These are phyloP conservation scores for Microbotryomycetes sp. DNA, from an alignment of 1,284 basidiomycete genomes.

Conservation along the genomic window DNA sequence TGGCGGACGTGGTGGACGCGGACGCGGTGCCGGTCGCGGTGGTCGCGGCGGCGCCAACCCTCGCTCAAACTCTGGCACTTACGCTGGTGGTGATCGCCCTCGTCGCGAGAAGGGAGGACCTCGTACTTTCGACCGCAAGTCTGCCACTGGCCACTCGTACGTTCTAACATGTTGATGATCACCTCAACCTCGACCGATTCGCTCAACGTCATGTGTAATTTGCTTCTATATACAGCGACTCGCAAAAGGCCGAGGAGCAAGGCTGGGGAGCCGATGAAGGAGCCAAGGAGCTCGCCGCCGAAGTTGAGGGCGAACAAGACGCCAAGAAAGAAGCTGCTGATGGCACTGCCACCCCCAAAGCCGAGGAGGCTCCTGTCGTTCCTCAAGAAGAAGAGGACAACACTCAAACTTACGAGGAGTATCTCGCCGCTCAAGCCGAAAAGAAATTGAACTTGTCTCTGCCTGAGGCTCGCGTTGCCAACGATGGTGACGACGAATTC, in stretches of 20 bases:
- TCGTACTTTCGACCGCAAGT: constrained; percentile 33
- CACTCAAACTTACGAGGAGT: constrained; percentile 40
- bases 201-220: not conserved
- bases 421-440: constrained; percentile 35
- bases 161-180: not conserved
- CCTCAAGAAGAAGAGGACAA: constrained; percentile 36
- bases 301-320: constrained; percentile 26
- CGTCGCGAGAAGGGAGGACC: constrained; percentile 35
- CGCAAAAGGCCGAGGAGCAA: constrained; percentile 29
- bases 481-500: constrained; percentile 35
- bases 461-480: constrained; percentile 35
- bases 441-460: constrained; percentile 27
- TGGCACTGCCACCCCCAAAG: constrained; percentile 26
- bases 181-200: not conserved
- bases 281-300: constrained; percentile 34
- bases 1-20: constrained; percentile 15
- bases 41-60: constrained; percentile 26
- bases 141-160: constrained; percentile 31
- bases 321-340: constrained; percentile 28
- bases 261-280: constrained; percentile 34
- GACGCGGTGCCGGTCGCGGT: constrained; percentile 18
- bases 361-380: constrained; percentile 24
- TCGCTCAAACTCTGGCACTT: constrained; percentile 33
- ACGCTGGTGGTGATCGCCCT: constrained; percentile 33
- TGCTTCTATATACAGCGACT: constrained; percentile 17